phyloP scores from a whole-genome alignment of 2,329 filamentous ascomycete species.

The Didymella exigua region DNA sequence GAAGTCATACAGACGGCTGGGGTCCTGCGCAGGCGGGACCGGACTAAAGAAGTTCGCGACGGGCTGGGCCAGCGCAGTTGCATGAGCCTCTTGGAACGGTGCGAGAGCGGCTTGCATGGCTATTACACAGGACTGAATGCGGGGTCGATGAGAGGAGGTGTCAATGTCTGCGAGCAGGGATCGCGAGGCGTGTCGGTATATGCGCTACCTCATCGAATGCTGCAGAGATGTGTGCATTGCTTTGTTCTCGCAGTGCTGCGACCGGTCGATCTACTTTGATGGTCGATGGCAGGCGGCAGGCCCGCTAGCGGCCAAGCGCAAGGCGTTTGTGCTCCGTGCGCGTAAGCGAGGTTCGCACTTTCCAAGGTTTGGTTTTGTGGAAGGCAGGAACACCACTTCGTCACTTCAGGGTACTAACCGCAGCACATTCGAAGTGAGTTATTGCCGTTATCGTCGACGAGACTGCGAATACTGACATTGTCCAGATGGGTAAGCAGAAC shows the following conservation, averaged over 20 bases:
- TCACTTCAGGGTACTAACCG: slow-evolving; percentile 49
- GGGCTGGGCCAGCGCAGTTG: slow-evolving; percentile 68
- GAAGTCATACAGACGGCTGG: slow-evolving; percentile 71
- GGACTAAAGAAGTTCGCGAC: slow-evolving; percentile 79
- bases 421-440: slow-evolving; percentile 61
- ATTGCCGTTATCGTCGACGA: slow-evolving; percentile 6
- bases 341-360: too few species aligned
- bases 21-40: slow-evolving; percentile 65
- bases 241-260: slow-evolving; percentile 6
- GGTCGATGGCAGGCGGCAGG: too few species aligned
- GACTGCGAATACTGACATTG: slow-evolving; percentile 36
- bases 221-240: slow-evolving; percentile 10
- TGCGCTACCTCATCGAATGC: slow-evolving; percentile 11
- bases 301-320: too few species aligned
- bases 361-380: neutral
- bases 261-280: neutral
- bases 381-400: slow-evolving; percentile 29
- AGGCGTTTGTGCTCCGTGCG: too few species aligned
- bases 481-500: slow-evolving; percentile 67
- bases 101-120: slow-evolving; percentile 75
- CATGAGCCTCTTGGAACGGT: slow-evolving; percentile 74
- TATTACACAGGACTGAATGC: slow-evolving; percentile 11
- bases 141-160: neutral
- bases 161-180: neutral
- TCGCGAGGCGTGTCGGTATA: slow-evolving; percentile 7